Conservation (phyloP, 2,329 filamentous ascomycete genomes). For the Trichoderma breve region DNA sequence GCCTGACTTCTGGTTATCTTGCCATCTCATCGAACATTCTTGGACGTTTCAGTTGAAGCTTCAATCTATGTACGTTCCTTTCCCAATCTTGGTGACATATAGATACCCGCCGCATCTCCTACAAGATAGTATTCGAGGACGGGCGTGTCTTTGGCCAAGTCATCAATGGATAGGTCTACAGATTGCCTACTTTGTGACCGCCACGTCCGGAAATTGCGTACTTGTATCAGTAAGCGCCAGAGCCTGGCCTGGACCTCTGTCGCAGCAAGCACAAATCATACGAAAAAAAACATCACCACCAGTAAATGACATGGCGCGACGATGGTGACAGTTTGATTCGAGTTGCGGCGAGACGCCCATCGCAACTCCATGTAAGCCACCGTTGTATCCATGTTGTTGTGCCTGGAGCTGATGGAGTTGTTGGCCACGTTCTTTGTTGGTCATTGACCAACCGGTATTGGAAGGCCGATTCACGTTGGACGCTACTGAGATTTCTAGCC, state of each 20-base stretch:
- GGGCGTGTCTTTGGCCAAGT: background rate
- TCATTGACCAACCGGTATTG: slow-evolving; percentile 10
- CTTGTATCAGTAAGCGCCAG: background rate
- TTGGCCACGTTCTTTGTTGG: background rate
- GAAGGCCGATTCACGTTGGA: background rate
- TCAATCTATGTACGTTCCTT: background rate
- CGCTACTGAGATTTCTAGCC: background rate
- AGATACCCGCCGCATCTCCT: background rate
- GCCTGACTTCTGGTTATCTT: background rate
- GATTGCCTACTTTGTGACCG: background rate
- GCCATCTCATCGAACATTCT: background rate
- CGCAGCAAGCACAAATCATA: background rate
- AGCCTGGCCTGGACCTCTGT: background rate
- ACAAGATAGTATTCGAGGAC: background rate
- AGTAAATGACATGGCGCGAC: background rate
- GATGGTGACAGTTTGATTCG: background rate
- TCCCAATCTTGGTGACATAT: background rate
- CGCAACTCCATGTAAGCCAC: background rate
- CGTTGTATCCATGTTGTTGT: background rate
- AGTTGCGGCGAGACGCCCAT: background rate
- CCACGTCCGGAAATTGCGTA: background rate
- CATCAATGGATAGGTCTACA: background rate
- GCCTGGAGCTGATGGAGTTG: background rate
- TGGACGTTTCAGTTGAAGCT: slow-evolving; percentile 12
- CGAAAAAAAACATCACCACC: background rate